Evolutionary conservation across 257 asterid species (phyloP).

Genomic region (Solanum clarkiae): DNA sequence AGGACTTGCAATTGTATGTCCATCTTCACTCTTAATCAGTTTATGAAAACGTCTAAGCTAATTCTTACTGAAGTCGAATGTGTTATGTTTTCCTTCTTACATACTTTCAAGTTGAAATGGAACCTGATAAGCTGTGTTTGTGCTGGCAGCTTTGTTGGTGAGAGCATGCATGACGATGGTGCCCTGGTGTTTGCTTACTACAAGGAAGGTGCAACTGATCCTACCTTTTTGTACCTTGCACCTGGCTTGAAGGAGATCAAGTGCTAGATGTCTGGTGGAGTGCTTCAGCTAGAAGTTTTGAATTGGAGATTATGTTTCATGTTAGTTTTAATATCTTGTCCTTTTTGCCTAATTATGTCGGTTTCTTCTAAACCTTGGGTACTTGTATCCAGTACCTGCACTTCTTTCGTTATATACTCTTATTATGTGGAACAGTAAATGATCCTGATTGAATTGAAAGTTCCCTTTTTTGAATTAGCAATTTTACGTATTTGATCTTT

Average conservation of each 20-base stretch:
- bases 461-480: not conserved
- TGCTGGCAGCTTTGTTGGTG: slow-evolving; percentile 64
- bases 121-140: not conserved
- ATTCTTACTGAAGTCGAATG: not conserved
- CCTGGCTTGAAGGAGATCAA: slow-evolving; percentile 78
- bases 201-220: slow-evolving; percentile 73
- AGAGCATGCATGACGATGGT: slow-evolving; percentile 72
- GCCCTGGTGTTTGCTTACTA: slow-evolving; percentile 75
- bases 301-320: not conserved
- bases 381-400: not conserved
- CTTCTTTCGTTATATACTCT: not conserved
- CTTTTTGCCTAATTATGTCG: not conserved
- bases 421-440: not conserved
- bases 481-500: not conserved
- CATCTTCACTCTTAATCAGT: not conserved
- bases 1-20: slow-evolving; percentile 80
- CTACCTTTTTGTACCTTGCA: slow-evolving; percentile 74
- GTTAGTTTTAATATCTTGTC: not conserved
- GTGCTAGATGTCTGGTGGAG: slow-evolving; percentile 29
- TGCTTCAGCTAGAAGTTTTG: not conserved
- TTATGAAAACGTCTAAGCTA: not conserved
- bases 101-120: not conserved
- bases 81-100: not conserved
- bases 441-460: not conserved
- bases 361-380: not conserved